Conservation (phyloP, 371 early-diverging fungal genomes). For the Mucor velutinosus region DNA sequence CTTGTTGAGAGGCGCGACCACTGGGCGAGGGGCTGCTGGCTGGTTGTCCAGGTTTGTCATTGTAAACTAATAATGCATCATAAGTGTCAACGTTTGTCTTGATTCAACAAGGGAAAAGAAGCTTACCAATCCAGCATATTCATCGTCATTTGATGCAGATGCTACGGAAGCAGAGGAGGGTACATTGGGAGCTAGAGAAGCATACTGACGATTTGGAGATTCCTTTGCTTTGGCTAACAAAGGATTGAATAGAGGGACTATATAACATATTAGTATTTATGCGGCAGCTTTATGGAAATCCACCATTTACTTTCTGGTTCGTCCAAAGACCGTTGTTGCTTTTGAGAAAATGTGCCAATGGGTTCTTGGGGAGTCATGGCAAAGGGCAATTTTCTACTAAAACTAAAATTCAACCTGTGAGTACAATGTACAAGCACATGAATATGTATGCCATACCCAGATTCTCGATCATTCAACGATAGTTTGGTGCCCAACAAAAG, state of each 20-base stretch:
- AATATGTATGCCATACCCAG: background rate
- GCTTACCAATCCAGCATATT: conserved; percentile 12
- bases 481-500: conserved; percentile 3
- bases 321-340: background rate
- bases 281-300: background rate
- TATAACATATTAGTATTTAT: background rate
- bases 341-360: background rate
- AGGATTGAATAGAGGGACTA: conserved; percentile 12
- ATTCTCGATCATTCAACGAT: conserved; percentile 17
- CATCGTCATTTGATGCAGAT: background rate
- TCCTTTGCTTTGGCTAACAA: conserved; percentile 12
- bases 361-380: conserved; percentile 13
- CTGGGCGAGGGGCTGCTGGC: background rate
- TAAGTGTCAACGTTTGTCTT: background rate
- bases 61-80: background rate
- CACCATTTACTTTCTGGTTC: conserved; percentile 7
- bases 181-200: background rate
- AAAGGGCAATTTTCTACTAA: conserved; percentile 16
- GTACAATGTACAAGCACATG: background rate
- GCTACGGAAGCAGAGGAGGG: background rate
- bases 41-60: conserved; percentile 5
- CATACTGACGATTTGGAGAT: background rate
- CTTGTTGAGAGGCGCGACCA: background rate
- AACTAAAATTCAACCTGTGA: background rate
- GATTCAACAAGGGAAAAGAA: background rate